These are phyloP conservation scores for Lentinula sp. DNA, from an alignment of 768 basidiomycete species.

Conservation along the genomic window DNA sequence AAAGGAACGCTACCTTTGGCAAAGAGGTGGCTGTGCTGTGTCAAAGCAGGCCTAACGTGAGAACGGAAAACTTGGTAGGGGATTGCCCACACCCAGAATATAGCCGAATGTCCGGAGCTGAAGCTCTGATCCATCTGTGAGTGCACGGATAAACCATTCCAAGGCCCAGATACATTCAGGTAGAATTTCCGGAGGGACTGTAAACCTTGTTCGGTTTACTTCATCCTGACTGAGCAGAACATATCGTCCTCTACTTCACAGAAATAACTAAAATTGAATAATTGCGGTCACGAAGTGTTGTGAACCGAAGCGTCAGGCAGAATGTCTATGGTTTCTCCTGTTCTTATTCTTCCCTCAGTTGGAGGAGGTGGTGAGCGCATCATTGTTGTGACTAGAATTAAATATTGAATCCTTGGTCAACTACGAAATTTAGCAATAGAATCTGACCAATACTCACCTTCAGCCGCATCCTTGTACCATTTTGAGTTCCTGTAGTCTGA, in stretches of 20 bases:
- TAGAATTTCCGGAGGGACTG: slow-evolving; percentile 15
- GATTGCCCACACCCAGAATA: not conserved
- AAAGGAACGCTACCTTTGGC: too few relatives aligned
- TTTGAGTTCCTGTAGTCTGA: too few relatives aligned
- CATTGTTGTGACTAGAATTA: not conserved
- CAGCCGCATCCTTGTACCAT: not conserved
- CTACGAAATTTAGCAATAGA: not conserved
- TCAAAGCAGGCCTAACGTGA: too few relatives aligned
- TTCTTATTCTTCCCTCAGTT: not conserved
- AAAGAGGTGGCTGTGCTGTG: too few relatives aligned
- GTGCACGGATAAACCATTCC: slow-evolving; percentile 12
- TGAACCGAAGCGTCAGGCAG: not conserved
- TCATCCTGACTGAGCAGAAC: not conserved
- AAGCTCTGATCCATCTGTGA: slow-evolving; percentile 14
- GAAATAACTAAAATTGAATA: slow-evolving; percentile 18
- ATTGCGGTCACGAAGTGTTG: not conserved
- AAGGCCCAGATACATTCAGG: slow-evolving; percentile 15
- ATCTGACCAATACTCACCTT: not conserved
- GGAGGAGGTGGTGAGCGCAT: not conserved
- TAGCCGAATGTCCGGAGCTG: slow-evolving; percentile 9
- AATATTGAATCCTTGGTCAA: not conserved
- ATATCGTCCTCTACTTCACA: slow-evolving; percentile 11
- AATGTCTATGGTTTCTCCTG: not conserved
- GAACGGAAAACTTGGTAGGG: too few relatives aligned
- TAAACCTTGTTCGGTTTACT: not conserved